These are phyloP conservation scores for Ophiostoma australiae DNA, from an alignment of 2,329 filamentous ascomycete species.

Conservation along the genomic window DNA sequence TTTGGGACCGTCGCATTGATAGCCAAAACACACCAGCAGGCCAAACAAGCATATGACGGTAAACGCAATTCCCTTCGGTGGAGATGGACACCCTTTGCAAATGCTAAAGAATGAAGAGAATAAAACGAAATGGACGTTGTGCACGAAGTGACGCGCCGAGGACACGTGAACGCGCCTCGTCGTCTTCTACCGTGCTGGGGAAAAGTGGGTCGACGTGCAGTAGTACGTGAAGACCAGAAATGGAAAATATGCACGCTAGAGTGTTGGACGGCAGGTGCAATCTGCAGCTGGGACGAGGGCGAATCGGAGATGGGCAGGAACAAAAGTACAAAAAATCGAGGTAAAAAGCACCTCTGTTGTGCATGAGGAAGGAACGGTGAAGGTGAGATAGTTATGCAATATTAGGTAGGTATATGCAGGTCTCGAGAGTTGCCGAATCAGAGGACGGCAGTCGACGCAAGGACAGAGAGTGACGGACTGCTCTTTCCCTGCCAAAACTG, in stretches of 20 bases:
- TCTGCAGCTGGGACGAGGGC: slow-evolving; percentile 10
- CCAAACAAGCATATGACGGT: not conserved
- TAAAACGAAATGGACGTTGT: not conserved
- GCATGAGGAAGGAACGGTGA: slow-evolving; percentile 1
- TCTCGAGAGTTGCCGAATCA: not conserved
- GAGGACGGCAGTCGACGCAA: slow-evolving; percentile 7
- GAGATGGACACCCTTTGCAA: not conserved
- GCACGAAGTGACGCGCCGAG: slow-evolving; percentile 25
- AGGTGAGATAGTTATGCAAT: not conserved
- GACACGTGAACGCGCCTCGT: slow-evolving; percentile 29
- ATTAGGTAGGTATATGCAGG: not conserved
- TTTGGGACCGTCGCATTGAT: not conserved
- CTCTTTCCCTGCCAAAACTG: slow-evolving; percentile 19
- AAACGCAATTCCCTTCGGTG: slow-evolving; percentile 5
- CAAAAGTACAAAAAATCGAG: not conserved
- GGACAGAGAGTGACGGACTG: slow-evolving; percentile 6
- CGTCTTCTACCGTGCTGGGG: slow-evolving; percentile 1
- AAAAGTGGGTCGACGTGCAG: slow-evolving; percentile 8
- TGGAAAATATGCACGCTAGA: not conserved
- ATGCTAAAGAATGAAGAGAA: not conserved
- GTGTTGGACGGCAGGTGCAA: slow-evolving; percentile 10
- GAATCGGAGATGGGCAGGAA: slow-evolving; percentile 17
- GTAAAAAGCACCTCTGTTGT: not conserved
- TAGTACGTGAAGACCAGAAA: not conserved
- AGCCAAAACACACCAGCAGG: not conserved